Evolutionary conservation across 2,329 filamentous ascomycete genomes (phyloP), one percentile per base, ranked within the genome.

Genomic region (Lachnellula arida): DNA sequence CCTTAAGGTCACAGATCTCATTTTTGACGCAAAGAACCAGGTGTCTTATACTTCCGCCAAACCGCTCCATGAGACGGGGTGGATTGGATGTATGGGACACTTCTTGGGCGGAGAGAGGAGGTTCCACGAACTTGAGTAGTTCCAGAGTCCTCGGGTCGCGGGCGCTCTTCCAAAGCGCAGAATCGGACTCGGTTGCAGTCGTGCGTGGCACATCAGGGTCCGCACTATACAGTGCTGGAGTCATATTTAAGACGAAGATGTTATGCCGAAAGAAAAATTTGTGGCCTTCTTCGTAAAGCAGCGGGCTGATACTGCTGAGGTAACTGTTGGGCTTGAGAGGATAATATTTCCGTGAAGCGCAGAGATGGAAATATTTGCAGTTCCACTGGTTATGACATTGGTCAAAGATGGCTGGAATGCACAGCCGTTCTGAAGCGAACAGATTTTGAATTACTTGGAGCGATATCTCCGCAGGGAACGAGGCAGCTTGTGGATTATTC

Each of bases 241-340:
- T 19, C 17, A 34, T 32, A 28, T 50, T 40, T 4, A 57, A 54
- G 14, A 51, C 43, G 11, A 57, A 57, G 4, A 39, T 42, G 12
- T 57, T 49, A 7, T 53, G 48, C 42, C 32, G 9, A 43, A 50
- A 54, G 48, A 56, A 23, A 32, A 9, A 14, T 17, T 49, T 53
- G 54, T 49, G 25, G 28, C 49, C 50, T 35, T 56, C 49, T 23
- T 35, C 39, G 37, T 44, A 35, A 23, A 53, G 22, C 11, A 56
- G 44, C 3, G 39, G 9, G 46, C 32, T 44, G 1, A 32, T 39
- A n/a, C 28, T 19, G 28, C 28, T 53, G 25, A 53, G 34, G 2
- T 4, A 5, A 35, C 44, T 14, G 25, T 46, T 25, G 7, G 49
- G 54, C 17, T 52, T 15, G 23, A 32, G 22, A 14, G 25, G 2